phyloP scores from a whole-genome alignment of 2,329 filamentous ascomycete species.

The Harringtonia lauricola region DNA sequence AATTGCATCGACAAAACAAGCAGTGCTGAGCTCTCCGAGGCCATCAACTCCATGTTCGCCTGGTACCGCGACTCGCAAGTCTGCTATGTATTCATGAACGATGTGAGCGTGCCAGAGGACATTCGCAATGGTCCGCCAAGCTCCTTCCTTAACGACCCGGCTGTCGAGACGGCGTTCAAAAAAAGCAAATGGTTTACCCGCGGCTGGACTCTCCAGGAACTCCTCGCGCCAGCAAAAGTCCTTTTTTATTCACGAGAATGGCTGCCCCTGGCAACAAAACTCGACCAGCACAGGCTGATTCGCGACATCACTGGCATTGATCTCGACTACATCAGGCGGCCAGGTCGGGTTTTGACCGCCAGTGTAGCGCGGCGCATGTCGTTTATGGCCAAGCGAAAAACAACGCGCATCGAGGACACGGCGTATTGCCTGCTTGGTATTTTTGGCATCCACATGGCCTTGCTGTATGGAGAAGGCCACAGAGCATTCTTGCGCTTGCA shows the following conservation, averaged over 20 bases:
- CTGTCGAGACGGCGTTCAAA: background rate
- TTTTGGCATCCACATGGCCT: slow-evolving; percentile 18
- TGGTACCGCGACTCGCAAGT: slow-evolving; percentile 23
- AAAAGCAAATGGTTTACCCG: slow-evolving; percentile 10
- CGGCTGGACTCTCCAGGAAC: slow-evolving; percentile 15
- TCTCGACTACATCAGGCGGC: slow-evolving; percentile 10
- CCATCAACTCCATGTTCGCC: slow-evolving; percentile 15
- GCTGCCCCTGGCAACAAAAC: slow-evolving; percentile 13
- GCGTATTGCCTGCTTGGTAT: slow-evolving; percentile 19
- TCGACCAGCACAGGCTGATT: slow-evolving; percentile 14
- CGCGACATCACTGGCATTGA: slow-evolving; percentile 19
- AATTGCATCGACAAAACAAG: slow-evolving; percentile 26
- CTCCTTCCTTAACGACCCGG: background rate
- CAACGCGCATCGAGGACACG: slow-evolving; percentile 14
- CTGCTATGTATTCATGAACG: slow-evolving; percentile 23
- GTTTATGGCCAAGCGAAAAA: slow-evolving; percentile 15
- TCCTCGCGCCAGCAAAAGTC: slow-evolving; percentile 11
- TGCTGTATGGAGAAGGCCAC: slow-evolving; percentile 19
- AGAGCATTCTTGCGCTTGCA: slow-evolving; percentile 16
- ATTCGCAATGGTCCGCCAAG: background rate
- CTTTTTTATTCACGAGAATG: slow-evolving; percentile 13
- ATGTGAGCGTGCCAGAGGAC: slow-evolving; percentile 10
- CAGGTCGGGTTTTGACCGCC: slow-evolving; percentile 1
- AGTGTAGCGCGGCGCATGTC: slow-evolving; percentile 16
- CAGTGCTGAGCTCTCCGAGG: slow-evolving; percentile 22